These are phyloP conservation scores for Melanogaster broomeanus DNA, from an alignment of 768 basidiomycete species.

Conservation along the genomic window DNA sequence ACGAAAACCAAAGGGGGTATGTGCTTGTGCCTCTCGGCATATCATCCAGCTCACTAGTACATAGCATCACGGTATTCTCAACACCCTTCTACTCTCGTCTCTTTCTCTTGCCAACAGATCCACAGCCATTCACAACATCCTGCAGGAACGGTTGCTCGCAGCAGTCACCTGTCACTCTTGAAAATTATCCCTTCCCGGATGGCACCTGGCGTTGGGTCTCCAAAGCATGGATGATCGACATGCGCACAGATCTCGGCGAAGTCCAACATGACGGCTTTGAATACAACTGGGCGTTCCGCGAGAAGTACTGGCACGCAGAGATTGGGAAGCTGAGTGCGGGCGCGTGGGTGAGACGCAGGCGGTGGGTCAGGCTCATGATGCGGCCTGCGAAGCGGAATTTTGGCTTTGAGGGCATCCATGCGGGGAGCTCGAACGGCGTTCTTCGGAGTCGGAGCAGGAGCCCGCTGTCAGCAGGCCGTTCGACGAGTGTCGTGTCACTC, in stretches of 20 bases:
- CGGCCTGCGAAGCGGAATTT: conserved; percentile 46
- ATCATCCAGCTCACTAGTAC: conserved; percentile 19
- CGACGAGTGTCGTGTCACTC: conserved; percentile 31
- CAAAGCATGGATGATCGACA: conserved; percentile 83
- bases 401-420: conserved; percentile 1
- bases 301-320: conserved; percentile 63
- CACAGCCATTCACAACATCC: conserved; percentile 71
- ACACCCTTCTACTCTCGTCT: conserved; percentile 69
- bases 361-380: conserved; percentile 88
- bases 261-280: conserved; percentile 85
- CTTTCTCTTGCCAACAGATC: conserved; percentile 71
- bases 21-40: conserved; percentile 9
- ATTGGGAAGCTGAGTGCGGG: conserved; percentile 62
- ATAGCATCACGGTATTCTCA: conserved; percentile 66
- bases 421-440: background rate
- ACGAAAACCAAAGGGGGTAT: conserved; percentile 85
- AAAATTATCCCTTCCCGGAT: conserved; percentile 73
- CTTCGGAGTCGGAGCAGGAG: conserved; percentile 14
- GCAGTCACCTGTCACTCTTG: conserved; percentile 58
- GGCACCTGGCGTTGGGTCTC: conserved; percentile 84
- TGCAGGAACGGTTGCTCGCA: conserved; percentile 39
- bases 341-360: conserved; percentile 73
- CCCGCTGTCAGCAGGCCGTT: conserved; percentile 9
- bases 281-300: conserved; percentile 79
- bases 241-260: conserved; percentile 73